Base-by-base conservation (phyloP, 2,329 filamentous ascomycete species). In the Claviceps humidiphila region DNA sequence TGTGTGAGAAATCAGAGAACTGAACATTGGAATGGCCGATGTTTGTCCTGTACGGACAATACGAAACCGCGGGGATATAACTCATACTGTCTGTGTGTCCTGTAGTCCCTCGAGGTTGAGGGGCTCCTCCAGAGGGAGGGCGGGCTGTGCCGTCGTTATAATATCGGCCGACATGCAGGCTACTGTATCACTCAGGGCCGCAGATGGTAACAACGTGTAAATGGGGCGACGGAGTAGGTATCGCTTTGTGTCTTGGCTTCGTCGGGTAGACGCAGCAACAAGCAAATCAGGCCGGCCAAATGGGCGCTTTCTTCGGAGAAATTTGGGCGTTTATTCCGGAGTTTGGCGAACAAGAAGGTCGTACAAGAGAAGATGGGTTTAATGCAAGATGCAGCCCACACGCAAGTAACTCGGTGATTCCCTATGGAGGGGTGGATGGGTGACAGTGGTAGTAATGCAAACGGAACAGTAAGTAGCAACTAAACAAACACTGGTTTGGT, bases 1-100 rank as follows among this genome's bases (percentile, higher is more conserved):
- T 61, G 37, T 71, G 64, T 55, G 68, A 70, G 62, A 69, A 74
- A 58, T 74, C 62, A 56, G 70, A 67, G 54, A 63, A 68, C 57
- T 72, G 66, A 53, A 73, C 63, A 57, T 67, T 58, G 54, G 60
- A 59, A 57, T 61, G 68, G 59, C 68, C 64, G 62, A 69, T 53
- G 55, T 67, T 64, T 53, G 68, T 59, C 67, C 71, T 64, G 51
- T 63, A 62, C 45, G 69, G 66, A 65, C 68, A 69, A 61, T 63
- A 66, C 51, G 69, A 64, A 56, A 69, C 61, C 51, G 59, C 62
- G 55, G 61, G 63, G 59, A 60, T 59, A 58, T 61, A 62, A 62
- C 60, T 72, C 71, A 73, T 74, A 72, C 70, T 72, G 68, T 60
- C 56, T 60, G 52, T 61, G 61, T 44, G 43, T 53, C 61, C 58